Percentiles rank a stretch among this genome's conserved stretches.
phyloP scores from a whole-genome alignment of 768 basidiomycete species.

The Suillus bovinus region DNA sequence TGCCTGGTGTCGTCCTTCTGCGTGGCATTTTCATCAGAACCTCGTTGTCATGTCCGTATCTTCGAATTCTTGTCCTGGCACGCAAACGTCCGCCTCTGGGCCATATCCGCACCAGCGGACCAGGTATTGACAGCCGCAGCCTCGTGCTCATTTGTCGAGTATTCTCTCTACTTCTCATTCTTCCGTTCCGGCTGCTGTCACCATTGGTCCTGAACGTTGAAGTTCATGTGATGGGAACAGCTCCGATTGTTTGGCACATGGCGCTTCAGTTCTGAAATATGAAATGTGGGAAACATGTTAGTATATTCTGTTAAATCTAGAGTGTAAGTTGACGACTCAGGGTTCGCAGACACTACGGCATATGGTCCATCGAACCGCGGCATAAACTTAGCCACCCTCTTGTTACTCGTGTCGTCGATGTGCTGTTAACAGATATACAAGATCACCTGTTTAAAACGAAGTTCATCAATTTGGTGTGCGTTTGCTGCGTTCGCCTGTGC shows the following conservation, averaged over 20 bases:
- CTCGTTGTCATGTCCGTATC: too few relatives aligned
- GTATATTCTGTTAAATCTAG: background rate
- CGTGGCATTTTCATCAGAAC: too few relatives aligned
- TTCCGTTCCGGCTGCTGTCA: conserved; percentile 10
- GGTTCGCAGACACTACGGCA: background rate
- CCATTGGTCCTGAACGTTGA: conserved; percentile 8
- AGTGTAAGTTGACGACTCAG: background rate
- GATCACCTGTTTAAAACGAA: conserved; percentile 7
- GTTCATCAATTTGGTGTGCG: background rate
- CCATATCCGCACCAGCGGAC: conserved; percentile 35
- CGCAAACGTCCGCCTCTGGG: conserved; percentile 30
- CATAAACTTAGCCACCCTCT: conserved; percentile 21
- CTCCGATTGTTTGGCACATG: conserved; percentile 11
- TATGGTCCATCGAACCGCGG: conserved; percentile 15
- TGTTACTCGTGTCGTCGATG: conserved; percentile 9
- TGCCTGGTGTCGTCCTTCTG: too few relatives aligned
- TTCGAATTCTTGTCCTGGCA: too few relatives aligned
- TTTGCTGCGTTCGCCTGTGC: conserved; percentile 21
- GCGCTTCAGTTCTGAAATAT: conserved; percentile 1
- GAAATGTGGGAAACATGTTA: background rate
- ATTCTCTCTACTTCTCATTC: conserved; percentile 18
- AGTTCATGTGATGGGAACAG: conserved; percentile 13
- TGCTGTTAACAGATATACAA: background rate
- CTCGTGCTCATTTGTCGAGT: background rate
- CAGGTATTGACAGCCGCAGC: conserved; percentile 10